These are phyloP conservation scores for Catharanthus roseus DNA, from an alignment of 257 asterid genomes.

Conservation along the genomic window DNA sequence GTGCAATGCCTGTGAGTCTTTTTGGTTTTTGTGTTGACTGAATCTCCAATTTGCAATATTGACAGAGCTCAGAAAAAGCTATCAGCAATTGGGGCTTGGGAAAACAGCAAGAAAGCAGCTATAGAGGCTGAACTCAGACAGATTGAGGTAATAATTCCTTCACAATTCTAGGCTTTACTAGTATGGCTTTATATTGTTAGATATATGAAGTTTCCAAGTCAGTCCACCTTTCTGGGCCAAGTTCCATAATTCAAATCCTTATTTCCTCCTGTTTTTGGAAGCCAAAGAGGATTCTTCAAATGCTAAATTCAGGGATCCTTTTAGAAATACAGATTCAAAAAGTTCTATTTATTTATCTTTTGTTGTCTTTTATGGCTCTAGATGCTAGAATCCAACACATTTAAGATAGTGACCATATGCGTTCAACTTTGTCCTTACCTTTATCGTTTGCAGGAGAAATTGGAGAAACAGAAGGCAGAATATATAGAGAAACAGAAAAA, in stretches of 20 bases:
- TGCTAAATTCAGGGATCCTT: neutral
- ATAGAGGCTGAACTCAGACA: conserved; percentile 82
- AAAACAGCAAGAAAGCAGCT: conserved; percentile 83
- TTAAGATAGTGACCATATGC: neutral
- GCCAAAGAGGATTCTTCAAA: neutral
- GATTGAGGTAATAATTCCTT: conserved; percentile 55
- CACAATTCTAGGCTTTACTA: neutral
- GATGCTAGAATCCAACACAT: neutral
- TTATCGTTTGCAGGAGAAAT: conserved; percentile 43
- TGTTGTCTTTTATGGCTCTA: neutral
- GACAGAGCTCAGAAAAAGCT: conserved; percentile 74
- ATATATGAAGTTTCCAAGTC: neutral
- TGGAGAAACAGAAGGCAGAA: conserved; percentile 79
- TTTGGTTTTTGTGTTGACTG: neutral
- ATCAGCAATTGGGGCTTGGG: conserved; percentile 76
- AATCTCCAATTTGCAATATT: conserved; percentile 13
- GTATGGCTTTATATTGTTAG: neutral
- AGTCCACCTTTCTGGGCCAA: neutral
- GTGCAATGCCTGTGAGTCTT: neutral
- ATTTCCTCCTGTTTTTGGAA: neutral
- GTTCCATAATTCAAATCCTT: neutral
- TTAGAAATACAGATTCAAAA: too few species aligned
- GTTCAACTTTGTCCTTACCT: neutral
- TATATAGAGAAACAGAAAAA: conserved; percentile 69
- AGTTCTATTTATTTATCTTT: too few species aligned